Evolutionary conservation across 257 asterid genomes (phyloP), one percentile per base, ranked within the genome.

Genomic region (Solanum commersonii): DNA sequence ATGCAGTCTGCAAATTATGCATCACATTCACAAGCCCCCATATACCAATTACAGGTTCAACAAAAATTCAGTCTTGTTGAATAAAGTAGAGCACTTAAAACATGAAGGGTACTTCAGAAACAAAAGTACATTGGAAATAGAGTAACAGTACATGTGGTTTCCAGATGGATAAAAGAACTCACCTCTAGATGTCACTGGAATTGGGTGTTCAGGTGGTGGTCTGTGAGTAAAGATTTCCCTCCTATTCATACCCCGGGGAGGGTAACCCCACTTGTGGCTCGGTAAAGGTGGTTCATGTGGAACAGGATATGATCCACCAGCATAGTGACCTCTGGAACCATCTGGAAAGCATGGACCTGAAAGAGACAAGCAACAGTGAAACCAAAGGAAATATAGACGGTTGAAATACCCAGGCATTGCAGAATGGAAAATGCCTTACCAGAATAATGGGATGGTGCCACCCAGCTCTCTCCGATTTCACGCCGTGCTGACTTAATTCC

Each of bases 321-420:
- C 91, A 90, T 91, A 91, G 89, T 89, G 86, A 93, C 90, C 91
- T 88, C 97, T 92, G 88, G 90, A 88, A 56, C 91, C 92, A 81
- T 96, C 95, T 37, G 93, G 94, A 90, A 95, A 93, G 89, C 94
- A 91, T 86, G 97, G 94, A 88, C 98, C 99, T 95, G 91, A 76
- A 72, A 88, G 84, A 79, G 27, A 86, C 71, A 1, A 67, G 81
- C 14, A 83, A 23, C 87, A 72, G 78, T 63, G 46, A 5, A 82
- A 40, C 52, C 68, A 73, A 31, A 88, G 63, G 70, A 81, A 84
- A 87, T 44, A 87, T 67, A 31, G 60, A 63, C 33, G 25, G 38
- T 35, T 33, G 38, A 70, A 68, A 38, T 44, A 37, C 79, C 67
- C 27, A 33, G 35, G 60, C 13, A 84, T 88, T 27, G 40, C 31